A percentile compares a stretch with the other conserved stretches of the same genome.
phyloP scores from a whole-genome alignment of 164 flowering plant species.

The grape (Vitis vinifera) region DNA sequence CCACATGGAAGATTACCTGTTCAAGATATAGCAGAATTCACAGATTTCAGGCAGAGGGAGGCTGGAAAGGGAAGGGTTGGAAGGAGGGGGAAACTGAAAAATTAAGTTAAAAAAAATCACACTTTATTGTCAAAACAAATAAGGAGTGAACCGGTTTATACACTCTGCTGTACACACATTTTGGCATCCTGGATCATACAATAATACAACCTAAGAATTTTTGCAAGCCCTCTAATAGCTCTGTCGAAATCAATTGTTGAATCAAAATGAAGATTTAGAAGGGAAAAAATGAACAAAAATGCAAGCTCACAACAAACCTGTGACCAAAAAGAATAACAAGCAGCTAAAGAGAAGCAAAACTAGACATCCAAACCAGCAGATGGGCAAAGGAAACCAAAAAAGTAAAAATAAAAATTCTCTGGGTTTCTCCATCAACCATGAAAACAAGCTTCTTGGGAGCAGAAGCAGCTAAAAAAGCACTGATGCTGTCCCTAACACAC shows the following conservation, averaged over 20 bases:
- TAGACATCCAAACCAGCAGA: slow-evolving; percentile 30
- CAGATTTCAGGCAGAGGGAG: no score
- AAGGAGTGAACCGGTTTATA: slow-evolving; percentile 29
- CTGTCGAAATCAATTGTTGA: slow-evolving; percentile 29
- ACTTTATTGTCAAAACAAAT: slow-evolving; percentile 35
- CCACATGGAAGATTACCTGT: no score
- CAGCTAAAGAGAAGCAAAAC: slow-evolving; percentile 24
- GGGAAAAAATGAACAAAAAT: slow-evolving; percentile 30
- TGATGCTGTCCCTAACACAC: slow-evolving; percentile 60
- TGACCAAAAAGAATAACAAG: slow-evolving; percentile 56
- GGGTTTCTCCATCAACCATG: slow-evolving; percentile 14
- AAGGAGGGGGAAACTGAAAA: not conserved
- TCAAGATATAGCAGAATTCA: no score
- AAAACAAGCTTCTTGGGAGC: slow-evolving; percentile 60
- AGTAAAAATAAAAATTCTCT: slow-evolving; percentile 11
- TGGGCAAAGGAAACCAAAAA: slow-evolving; percentile 16
- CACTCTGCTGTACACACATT: slow-evolving; percentile 70
- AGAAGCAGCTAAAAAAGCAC: slow-evolving; percentile 92
- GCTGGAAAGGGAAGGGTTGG: not conserved
- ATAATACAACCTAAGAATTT: slow-evolving; percentile 36
- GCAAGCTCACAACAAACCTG: slow-evolving; percentile 74
- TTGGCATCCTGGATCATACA: slow-evolving; percentile 34
- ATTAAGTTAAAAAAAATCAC: slow-evolving; percentile 24
- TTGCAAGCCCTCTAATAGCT: slow-evolving; percentile 31
- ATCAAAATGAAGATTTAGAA: slow-evolving; percentile 1